A percentile compares a stretch with the other conserved stretches of the same genome.
Conservation (phyloP, 2,329 filamentous ascomycete genomes). For the Pseudonectria foliicola region DNA sequence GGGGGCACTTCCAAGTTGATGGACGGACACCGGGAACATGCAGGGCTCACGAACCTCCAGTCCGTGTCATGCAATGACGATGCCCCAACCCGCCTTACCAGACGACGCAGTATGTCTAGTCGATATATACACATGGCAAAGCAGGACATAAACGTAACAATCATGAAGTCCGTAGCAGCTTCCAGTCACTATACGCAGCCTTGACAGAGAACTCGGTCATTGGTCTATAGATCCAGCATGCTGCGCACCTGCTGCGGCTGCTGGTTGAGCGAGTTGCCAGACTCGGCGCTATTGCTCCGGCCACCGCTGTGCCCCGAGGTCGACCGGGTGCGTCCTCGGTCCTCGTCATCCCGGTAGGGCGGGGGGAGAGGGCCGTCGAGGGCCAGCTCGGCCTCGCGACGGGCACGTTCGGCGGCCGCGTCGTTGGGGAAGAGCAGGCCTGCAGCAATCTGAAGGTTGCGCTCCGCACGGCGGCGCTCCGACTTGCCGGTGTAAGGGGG, state of each 20-base stretch:
- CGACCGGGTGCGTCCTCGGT: constrained; percentile 18
- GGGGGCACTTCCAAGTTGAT: too few species aligned
- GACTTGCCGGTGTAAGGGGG: constrained; percentile 34
- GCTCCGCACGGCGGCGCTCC: constrained; percentile 38
- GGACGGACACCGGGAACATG: too few species aligned
- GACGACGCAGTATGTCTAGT: too few species aligned
- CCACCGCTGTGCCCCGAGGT: constrained; percentile 23
- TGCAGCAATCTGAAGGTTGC: constrained; percentile 36
- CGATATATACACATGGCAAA: too few species aligned
- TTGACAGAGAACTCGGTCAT: too few species aligned
- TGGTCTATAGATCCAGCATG: constrained; percentile 47
- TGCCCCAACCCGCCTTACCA: too few species aligned
- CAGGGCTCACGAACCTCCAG: too few species aligned
- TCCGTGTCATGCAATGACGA: too few species aligned
- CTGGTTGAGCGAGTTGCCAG: constrained; percentile 38
- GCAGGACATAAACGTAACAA: background rate
- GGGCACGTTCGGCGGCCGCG: constrained; percentile 23
- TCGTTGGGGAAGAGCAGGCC: constrained; percentile 42
- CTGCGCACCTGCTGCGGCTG: constrained; percentile 49
- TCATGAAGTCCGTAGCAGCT: constrained; percentile 1
- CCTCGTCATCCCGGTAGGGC: constrained; percentile 26
- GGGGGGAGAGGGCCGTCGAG: constrained; percentile 38
- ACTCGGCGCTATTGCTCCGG: constrained; percentile 39
- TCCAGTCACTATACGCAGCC: too few species aligned
- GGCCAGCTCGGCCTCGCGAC: constrained; percentile 33